These are phyloP conservation scores for Cyberlindnera meyerae DNA, from an alignment of 805 yeast species.

Conservation along the genomic window DNA sequence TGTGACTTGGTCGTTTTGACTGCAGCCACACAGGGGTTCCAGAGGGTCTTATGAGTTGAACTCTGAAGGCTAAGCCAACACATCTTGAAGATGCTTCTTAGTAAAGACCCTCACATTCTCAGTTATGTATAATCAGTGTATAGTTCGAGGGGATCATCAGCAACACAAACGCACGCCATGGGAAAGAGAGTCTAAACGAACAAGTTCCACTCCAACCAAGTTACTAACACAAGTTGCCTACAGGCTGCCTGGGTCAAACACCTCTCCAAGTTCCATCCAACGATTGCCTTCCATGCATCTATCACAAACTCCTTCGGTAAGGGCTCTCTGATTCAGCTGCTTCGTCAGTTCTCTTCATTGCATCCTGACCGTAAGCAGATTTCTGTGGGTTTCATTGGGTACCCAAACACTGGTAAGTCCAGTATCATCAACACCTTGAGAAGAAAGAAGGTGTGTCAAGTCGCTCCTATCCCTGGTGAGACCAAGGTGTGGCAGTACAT, in stretches of 20 bases:
- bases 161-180: too few relatives aligned
- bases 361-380: constrained; percentile 94
- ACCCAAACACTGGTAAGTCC: constrained; percentile 98
- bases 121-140: constrained; percentile 14
- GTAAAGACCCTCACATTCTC: constrained; percentile 73
- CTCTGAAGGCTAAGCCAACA: constrained; percentile 24
- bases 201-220: too few relatives aligned
- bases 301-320: constrained; percentile 97
- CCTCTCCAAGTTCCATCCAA: constrained; percentile 85
- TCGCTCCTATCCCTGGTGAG: constrained; percentile 98
- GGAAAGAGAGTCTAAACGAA: too few relatives aligned
- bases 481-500: constrained; percentile 99
- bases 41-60: constrained; percentile 74
- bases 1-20: constrained; percentile 30
- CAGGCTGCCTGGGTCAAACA: constrained; percentile 99
- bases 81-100: constrained; percentile 53
- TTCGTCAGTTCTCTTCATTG: constrained; percentile 87
- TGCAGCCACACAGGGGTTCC: constrained; percentile 21
- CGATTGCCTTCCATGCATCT: constrained; percentile 96
- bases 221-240: constrained; percentile 21
- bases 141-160: too few relatives aligned
- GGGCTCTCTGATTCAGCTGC: constrained; percentile 88
- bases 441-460: constrained; percentile 91
- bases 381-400: constrained; percentile 95
- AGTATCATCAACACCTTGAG: constrained; percentile 91